Conservation (phyloP, 495 filamentous ascomycete genomes). For the Pyrenopolyporus hunteri region DNA sequence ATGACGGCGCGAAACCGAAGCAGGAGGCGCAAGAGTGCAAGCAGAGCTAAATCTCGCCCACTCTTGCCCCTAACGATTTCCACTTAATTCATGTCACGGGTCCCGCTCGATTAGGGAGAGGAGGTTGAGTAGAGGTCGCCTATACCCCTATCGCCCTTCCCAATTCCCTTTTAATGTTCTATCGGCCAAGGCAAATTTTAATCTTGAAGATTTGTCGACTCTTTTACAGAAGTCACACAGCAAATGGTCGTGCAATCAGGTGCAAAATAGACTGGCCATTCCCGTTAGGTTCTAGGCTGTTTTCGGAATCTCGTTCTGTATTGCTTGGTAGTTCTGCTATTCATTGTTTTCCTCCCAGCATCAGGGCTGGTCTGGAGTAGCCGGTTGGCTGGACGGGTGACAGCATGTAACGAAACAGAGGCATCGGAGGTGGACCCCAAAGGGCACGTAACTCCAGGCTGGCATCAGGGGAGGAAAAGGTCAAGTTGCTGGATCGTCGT, state of each 20-base stretch:
- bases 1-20: constrained; percentile 95
- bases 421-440: constrained; percentile 19
- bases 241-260: constrained; percentile 34
- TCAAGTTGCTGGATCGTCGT: constrained; percentile 30
- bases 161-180: constrained; percentile 19
- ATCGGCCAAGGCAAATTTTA: constrained; percentile 25
- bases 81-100: constrained; percentile 23
- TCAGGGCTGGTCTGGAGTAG: constrained; percentile 37
- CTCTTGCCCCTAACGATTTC: constrained; percentile 3
- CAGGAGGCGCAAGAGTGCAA: constrained; percentile 99
- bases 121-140: constrained; percentile 10
- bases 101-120: constrained; percentile 12
- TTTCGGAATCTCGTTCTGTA: constrained; percentile 44
- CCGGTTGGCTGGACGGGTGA: constrained; percentile 34
- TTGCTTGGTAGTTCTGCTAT: constrained; percentile 40
- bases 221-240: constrained; percentile 29
- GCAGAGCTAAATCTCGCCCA: constrained; percentile 76
- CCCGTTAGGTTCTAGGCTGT: constrained; percentile 37
- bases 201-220: constrained; percentile 32
- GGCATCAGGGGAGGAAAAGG: constrained; percentile 16
- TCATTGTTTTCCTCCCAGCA: constrained; percentile 35
- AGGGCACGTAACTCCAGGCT: constrained; percentile 23
- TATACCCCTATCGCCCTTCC: constrained; percentile 7
- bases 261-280: constrained; percentile 44
- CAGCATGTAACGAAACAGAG: constrained; percentile 30